Evolutionary conservation across 2,329 filamentous ascomycete genomes (phyloP), one percentile per base, ranked within the genome.

Genomic region (Claviceps sp.): DNA sequence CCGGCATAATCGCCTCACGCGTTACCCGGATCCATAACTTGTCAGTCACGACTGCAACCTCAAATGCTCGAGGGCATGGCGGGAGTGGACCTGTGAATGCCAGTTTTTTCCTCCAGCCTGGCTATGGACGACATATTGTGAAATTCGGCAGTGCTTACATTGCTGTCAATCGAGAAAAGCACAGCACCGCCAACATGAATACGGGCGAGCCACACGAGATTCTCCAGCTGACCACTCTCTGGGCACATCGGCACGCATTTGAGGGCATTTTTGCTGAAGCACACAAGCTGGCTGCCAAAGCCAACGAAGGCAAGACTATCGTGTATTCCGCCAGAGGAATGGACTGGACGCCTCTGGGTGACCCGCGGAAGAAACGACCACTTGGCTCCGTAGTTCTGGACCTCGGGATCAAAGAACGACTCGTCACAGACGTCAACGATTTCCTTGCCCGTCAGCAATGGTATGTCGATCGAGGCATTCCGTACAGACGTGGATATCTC

Each of bases 401-500:
- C 57, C 71, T 83, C 53, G 90, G 90, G 0, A 79, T 97, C 50
- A 88, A 90, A 62, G 88, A 95, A 64, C 73, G 76, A 46, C 84
- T 96, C 40, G 79, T 94, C 4, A 76, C 74, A 37, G 91, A 96
- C 61, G 85, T 95, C 8, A 78, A 81, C 61, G 88, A 93, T 59
- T 96, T 96, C 61, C 72, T 95, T 50, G 72, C 73, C 1, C 84
- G 86, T 40, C 81, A 86, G 53, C 80, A 85, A 57, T 96, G 91
- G 90, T 96, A 96, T 63, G 80, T 89, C 48, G 88, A 95, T 61
- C 83, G 91, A n/a, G 91, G 90, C 2, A 95, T 96, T 57, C 91
- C 91, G 0, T 96, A 96, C 62, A 81, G 90, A 18, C 76, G 90
- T 52, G 91, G 90, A 0, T 96, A 96, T 63, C 75, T 96, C 7